Percentiles rank a stretch among this genome's conserved stretches.
Evolutionary conservation across 208 protist species (phyloP).

Genomic region (Crithidia expoeki): DNA sequence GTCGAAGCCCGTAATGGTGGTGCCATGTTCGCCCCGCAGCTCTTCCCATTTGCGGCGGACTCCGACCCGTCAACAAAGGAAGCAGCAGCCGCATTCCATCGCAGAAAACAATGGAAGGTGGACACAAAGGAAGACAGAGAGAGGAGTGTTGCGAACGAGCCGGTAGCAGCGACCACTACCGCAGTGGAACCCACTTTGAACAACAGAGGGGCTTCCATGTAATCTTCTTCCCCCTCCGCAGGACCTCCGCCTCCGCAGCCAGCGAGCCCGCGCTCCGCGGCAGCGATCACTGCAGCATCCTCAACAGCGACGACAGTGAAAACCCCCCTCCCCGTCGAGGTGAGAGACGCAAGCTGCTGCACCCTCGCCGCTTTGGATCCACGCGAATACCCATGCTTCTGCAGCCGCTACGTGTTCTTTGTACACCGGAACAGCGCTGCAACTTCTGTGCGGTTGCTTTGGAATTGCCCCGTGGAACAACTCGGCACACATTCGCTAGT

Average conservation of each 20-base stretch:
- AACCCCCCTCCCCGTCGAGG: background rate
- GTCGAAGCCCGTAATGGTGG: conserved; percentile 15
- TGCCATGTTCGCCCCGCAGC: background rate
- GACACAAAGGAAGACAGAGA: background rate
- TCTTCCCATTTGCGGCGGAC: conserved; percentile 1
- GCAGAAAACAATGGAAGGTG: background rate
- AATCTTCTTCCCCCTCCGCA: background rate
- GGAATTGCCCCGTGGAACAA: conserved; percentile 17
- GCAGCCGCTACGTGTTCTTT: conserved; percentile 20
- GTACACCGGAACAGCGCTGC: conserved; percentile 13
- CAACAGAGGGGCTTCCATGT: too few species aligned
- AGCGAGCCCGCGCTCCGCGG: background rate
- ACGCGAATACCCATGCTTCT: conserved; percentile 4
- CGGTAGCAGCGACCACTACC: too few species aligned
- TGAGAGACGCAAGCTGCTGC: conserved; percentile 14
- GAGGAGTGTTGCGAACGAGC: too few species aligned
- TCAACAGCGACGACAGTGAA: background rate
- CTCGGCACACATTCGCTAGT: conserved; percentile 18
- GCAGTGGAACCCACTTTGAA: too few species aligned
- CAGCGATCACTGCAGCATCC: background rate
- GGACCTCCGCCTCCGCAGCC: background rate
- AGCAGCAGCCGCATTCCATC: background rate
- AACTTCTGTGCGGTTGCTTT: conserved; percentile 19
- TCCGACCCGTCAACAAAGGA: background rate
- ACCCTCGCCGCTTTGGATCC: background rate